Evolutionary conservation across 441 rosid species (phyloP).

Genomic region (Manihot esculenta): DNA sequence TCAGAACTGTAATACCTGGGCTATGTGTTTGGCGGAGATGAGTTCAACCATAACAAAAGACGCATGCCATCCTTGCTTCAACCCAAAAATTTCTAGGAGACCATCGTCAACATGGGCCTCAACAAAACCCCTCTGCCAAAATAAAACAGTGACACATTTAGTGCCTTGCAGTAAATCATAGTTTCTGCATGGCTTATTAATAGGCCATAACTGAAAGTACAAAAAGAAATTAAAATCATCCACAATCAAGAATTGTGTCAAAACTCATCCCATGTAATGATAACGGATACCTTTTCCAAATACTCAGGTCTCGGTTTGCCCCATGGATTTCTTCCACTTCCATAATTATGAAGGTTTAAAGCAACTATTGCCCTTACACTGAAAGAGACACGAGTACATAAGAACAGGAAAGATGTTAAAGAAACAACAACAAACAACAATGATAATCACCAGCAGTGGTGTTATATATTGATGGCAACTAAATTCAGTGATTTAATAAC

Average conservation of each 20-base stretch:
- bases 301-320: conserved; percentile 75
- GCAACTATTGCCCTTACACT: conserved; percentile 95
- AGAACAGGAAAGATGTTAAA: neutral
- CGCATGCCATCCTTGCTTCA: conserved; percentile 99
- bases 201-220: neutral
- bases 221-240: neutral
- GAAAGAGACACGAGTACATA: conserved; percentile 20
- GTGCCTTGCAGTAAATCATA: neutral
- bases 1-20: conserved; percentile 60
- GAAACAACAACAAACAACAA: neutral
- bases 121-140: conserved; percentile 78
- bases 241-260: neutral
- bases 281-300: conserved; percentile 64
- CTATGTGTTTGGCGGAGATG: conserved; percentile 95
- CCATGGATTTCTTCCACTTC: conserved; percentile 98
- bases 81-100: conserved; percentile 86
- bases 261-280: neutral
- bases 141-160: neutral
- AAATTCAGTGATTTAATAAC: neutral
- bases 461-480: neutral
- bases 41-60: conserved; percentile 98
- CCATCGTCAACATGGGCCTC: conserved; percentile 95
- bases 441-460: neutral
- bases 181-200: neutral
- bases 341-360: conserved; percentile 86